phyloP scores from a whole-genome alignment of 345 rosid genomes.

The Erysimum cheiranthoides region DNA sequence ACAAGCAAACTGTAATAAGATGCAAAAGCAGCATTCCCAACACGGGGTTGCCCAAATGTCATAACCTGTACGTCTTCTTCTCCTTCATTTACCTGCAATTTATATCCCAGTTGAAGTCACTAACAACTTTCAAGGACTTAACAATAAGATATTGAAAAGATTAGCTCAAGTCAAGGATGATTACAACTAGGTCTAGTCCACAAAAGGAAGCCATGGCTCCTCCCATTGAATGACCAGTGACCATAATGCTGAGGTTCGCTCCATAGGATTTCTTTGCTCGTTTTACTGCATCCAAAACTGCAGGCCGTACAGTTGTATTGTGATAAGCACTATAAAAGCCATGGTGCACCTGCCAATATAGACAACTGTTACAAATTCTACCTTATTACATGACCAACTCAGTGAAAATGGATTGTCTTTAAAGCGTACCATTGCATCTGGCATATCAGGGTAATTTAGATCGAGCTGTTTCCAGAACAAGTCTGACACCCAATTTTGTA shows the following conservation, averaged over 20 bases:
- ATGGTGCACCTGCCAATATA: constrained; percentile 76
- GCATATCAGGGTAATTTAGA: constrained; percentile 90
- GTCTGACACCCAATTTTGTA: constrained; percentile 94
- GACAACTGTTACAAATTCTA: constrained; percentile 4
- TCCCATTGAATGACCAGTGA: constrained; percentile 99
- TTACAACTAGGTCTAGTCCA: constrained; percentile 84
- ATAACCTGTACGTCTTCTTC: constrained; percentile 69
- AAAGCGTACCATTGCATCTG: constrained; percentile 84
- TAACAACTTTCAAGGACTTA: constrained; percentile 19
- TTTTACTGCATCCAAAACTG: constrained; percentile 65
- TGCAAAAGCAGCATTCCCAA: constrained; percentile 91
- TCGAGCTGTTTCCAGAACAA: constrained; percentile 95
- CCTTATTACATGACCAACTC: neutral
- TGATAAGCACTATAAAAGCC: constrained; percentile 94
- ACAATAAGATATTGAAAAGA: neutral
- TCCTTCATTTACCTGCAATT: constrained; percentile 70
- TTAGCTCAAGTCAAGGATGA: neutral
- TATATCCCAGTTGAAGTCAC: constrained; percentile 23
- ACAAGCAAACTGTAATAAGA: constrained; percentile 69
- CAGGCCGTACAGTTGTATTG: constrained; percentile 89
- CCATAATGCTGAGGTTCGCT: constrained; percentile 61
- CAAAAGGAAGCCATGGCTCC: constrained; percentile 96
- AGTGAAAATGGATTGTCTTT: constrained; percentile 1
- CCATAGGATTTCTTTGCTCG: constrained; percentile 68
- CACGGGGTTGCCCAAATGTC: constrained; percentile 97